Base-by-base conservation (phyloP, 2,329 filamentous ascomycete genomes). In the Phaeosphaeriaceae sp. region DNA sequence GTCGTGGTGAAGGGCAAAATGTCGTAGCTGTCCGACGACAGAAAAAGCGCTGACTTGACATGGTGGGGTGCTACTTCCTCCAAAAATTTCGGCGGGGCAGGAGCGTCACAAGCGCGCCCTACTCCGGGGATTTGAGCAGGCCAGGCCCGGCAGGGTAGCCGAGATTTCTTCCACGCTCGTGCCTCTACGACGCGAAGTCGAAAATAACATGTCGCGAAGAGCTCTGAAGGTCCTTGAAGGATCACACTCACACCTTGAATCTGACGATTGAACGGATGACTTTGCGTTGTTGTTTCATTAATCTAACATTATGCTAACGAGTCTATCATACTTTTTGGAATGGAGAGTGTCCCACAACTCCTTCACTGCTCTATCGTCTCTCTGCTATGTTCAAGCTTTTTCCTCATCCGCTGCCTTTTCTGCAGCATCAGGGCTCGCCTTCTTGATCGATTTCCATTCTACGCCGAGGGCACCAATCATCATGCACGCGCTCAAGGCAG, bases 391-490 rank as follows among this genome's bases (percentile, higher is more conserved):
- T 13, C 41, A n/a, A 44, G 2, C 19, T 17, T 49, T 48, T 24
- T 49, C 45, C 11, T 49, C 45, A 17, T 49, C 31, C 7, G 13
- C 46, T 22, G 10, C 46, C 11, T 49, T 27, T 10, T 49, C 10
- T 7, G 5, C 21, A 3, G 31, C 31, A 36, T 31, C 45, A 22
- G 45, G 33, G 22, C 22, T 51, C 6, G 15, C 27, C 40, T 54
- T 53, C 7, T 65, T 66, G 22, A 91, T 86, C 61, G 81, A 88
- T 69, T 79, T 84, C 87, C 87, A 91, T 74, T 90, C 85, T 67
- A 90, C 83, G 5, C 77, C 72, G 1, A 82, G 58, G 0, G 82
- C 78, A 0, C 85, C 87, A 5, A 89, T 31, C 10, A 89, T 78
- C 5, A 80, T 82, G 3, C 87, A 62, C 19, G 79, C 80, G 1